phyloP scores from a whole-genome alignment of 139 green algal genomes.

The Picochlorum sp. region DNA sequence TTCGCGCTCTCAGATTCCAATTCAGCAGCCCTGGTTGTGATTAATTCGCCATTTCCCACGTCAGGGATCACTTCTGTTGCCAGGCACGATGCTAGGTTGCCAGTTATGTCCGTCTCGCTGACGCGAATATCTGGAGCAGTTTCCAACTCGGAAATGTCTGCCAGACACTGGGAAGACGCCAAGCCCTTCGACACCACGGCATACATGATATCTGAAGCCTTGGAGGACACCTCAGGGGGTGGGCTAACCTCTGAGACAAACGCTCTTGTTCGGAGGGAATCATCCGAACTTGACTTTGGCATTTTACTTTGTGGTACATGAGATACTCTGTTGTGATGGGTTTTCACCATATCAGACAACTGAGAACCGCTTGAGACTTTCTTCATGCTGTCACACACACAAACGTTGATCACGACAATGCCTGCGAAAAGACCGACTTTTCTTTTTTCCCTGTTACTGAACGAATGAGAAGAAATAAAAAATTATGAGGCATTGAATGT shows the following conservation, averaged over 20 bases:
- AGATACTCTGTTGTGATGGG: too few species aligned
- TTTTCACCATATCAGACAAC: too few species aligned
- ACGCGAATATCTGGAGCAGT: slow-evolving; percentile 1
- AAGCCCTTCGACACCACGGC: slow-evolving; percentile 4
- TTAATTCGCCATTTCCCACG: neutral
- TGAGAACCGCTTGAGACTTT: too few species aligned
- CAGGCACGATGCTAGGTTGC: slow-evolving; percentile 5
- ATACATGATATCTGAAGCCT: slow-evolving; percentile 6
- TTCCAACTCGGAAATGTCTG: neutral
- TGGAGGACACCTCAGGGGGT: neutral
- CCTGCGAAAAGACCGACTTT: too few species aligned
- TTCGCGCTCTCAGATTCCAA: neutral
- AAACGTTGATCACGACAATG: too few species aligned
- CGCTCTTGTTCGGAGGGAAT: neutral
- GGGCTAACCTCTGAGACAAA: neutral
- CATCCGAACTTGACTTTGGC: neutral
- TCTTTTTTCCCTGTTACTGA: too few species aligned
- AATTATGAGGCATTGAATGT: too few species aligned
- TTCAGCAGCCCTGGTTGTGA: neutral
- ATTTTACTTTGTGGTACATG: neutral
- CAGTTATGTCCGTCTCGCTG: neutral
- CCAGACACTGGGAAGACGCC: neutral
- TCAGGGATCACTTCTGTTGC: slow-evolving; percentile 11
- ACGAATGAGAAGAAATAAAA: too few species aligned
- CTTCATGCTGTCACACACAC: too few species aligned